Evolutionary conservation across 176 grass and related monocot genomes (phyloP), one percentile per base, ranked within the genome.

Genomic region (Bolboschoenus planiculmis): DNA sequence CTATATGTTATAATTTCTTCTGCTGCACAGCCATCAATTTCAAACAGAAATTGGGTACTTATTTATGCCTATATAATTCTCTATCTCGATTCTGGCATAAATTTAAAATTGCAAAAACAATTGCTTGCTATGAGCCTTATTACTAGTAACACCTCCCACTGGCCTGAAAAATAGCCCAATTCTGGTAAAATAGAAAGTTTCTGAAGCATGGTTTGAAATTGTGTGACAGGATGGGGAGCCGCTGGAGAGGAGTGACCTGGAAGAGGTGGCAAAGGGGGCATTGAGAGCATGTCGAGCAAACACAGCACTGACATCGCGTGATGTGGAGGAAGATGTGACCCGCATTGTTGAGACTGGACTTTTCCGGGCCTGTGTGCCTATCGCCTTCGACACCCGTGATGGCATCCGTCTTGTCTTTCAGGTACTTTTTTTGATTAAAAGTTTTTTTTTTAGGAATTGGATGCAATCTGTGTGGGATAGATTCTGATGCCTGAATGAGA

Each of bases 251-350:
- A 27, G 87, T 21, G 96, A 99, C 84, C 83, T 99, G 54, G 96
- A 99, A 93, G 86, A 81, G 40, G 84, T 78, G 20, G 96, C 91
- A 0, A 79, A 81, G 0, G 88, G 23, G 33, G 93, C 93, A 2
- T 83, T 95, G 75, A 91, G 85, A 36, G 87, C 91, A 15, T 99
- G 91, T 86, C 90, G 91, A 13, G 89, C 93, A 82, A 99, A 99
- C 72, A 88, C 97, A 33, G 97, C 93, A 27, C 89, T 99, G 71
- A 99, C 97, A 31, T 87, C 89, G 66, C 82, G 89, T 62, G 96
- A 99, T 92, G 96, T 99, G 57, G 92, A 93, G 86, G 96, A 95
- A 62, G 96, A 95, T 79, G 96, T 93, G 62, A 87, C 84, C 89
- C 93, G 96, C 81, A 80, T 99, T 16, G 90, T 99, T 31, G 84